Evolutionary conservation across 139 green algal genomes (phyloP).

Genomic region (Raphidocelis subcapitata): DNA sequence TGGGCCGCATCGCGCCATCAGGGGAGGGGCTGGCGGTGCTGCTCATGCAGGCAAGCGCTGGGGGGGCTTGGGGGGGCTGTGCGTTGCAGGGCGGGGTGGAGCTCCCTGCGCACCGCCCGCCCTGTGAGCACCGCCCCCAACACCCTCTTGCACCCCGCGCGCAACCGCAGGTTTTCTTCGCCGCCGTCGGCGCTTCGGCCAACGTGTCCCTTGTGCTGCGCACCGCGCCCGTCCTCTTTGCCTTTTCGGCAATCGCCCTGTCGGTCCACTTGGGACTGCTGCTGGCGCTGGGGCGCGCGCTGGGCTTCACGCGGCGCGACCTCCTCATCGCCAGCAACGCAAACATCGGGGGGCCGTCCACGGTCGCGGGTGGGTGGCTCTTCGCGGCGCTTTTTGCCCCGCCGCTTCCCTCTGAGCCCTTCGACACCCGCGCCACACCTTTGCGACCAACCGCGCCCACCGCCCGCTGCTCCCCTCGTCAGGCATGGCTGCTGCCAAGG

Average conservation of each 20-base stretch:
- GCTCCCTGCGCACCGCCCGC: background rate
- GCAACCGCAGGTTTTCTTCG: conserved; percentile 84
- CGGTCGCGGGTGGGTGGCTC: no score
- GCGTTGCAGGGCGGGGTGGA: background rate
- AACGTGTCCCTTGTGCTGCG: conserved; percentile 68
- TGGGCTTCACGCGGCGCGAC: conserved; percentile 61
- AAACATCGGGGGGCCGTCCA: conserved; percentile 78
- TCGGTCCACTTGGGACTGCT: conserved; percentile 55
- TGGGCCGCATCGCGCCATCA: conserved; percentile 58
- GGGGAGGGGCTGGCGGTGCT: conserved; percentile 78
- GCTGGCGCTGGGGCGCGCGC: conserved; percentile 56
- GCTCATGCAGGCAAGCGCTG: conserved; percentile 69
- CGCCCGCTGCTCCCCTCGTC: conserved; percentile 60
- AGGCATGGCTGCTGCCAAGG: conserved; percentile 89
- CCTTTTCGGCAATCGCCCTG: conserved; percentile 72
- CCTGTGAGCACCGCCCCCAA: background rate
- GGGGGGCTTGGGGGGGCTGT: background rate
- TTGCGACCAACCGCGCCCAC: no score
- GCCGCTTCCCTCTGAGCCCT: no score
- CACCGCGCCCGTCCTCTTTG: conserved; percentile 85
- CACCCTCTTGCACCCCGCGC: background rate
- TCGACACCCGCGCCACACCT: no score
- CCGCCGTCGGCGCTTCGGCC: conserved; percentile 78
- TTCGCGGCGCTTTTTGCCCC: no score
- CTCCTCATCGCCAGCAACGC: conserved; percentile 88